Base-by-base conservation (phyloP, 1,139 yeast genomes). In the Candida anutae region DNA sequence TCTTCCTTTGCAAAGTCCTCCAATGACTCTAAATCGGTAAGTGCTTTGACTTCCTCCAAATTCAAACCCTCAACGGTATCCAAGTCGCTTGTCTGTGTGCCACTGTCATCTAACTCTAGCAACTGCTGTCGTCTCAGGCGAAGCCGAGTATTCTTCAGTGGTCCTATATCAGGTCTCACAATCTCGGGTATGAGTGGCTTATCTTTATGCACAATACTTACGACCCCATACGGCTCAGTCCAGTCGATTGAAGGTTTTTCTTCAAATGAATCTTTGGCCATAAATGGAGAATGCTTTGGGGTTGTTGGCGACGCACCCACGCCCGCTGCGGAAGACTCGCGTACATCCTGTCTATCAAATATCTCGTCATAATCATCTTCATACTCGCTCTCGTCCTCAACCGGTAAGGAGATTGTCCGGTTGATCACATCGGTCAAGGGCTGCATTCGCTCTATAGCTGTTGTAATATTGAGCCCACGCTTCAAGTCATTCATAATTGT, bases 171-270 rank as follows among this genome's bases (percentile, higher is more conserved):
- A 3, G 74, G 76, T 18, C 67, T 54, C 16, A 70, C 63, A 22
- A 73, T 60, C 16, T 69, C 74, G 35, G 57, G 66, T n/a, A 73
- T 50, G 19, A 72, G 54, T 0, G 78, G 76, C 25, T 60, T 59
- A 19, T 58, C 60, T 24, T 59, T 60, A 16, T 69, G 66, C 2
- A 59, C 63, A 13, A 77, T 72, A 4, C 60, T 60, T 6, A 56
- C 61, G 12, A 76, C 72, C 0, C 78, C 81, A 13, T 56, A 65
- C 0, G 83, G 83, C 38, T 75, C 78, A 0, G 69, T 69, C 14
- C 53, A 39, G 28, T 38, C 40, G 18, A 44, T 45, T 6, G 39
- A 37, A 3, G 29, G 40, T 3, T 42, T 51, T 4, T 39, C 28
- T 5, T 26, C 24, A n/a, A n/a, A n/a, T n/a, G n/a, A n/a, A 5